Evolutionary conservation across 2,329 filamentous ascomycete genomes (phyloP).

Genomic region (Diaporthe ilicicola): DNA sequence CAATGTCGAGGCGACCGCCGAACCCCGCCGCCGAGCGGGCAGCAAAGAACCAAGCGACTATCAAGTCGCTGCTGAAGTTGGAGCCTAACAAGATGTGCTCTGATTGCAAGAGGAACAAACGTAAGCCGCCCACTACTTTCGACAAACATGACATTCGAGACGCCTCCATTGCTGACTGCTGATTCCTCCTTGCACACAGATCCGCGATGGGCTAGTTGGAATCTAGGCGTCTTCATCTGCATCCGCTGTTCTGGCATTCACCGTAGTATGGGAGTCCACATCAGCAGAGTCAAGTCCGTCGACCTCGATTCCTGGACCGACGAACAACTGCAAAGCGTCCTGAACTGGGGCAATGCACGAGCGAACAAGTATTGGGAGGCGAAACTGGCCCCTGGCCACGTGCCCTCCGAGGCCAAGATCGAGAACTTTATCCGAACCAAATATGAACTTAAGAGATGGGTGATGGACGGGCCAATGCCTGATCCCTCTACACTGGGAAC

Average conservation of each 20-base stretch:
- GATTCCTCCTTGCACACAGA: constrained; percentile 65
- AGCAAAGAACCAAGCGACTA: constrained; percentile 90
- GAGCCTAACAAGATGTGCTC: constrained; percentile 97
- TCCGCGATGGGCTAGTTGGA: constrained; percentile 99
- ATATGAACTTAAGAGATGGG: constrained; percentile 98
- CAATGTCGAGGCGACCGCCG: constrained; percentile 80
- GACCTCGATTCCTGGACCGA: constrained; percentile 99
- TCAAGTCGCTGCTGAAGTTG: constrained; percentile 94
- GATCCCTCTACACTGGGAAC: constrained; percentile 88
- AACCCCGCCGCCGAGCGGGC: constrained; percentile 86
- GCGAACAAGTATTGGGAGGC: constrained; percentile 99
- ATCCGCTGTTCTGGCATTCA: constrained; percentile 99
- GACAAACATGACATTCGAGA: background rate
- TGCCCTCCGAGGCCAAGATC: constrained; percentile 96
- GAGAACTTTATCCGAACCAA: constrained; percentile 99
- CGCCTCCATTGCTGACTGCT: background rate
- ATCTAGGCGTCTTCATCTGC: constrained; percentile 95
- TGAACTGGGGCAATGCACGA: constrained; percentile 94
- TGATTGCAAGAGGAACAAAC: constrained; percentile 99
- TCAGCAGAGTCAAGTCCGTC: constrained; percentile 97
- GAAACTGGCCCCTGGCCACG: constrained; percentile 89
- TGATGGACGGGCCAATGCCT: constrained; percentile 96
- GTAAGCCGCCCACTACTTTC: constrained; percentile 59
- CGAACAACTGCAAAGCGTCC: constrained; percentile 91
- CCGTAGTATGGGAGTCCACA: constrained; percentile 98